phyloP scores from a whole-genome alignment of 2,329 filamentous ascomycete species.

The Teratosphaeria pseudoeucalypti region DNA sequence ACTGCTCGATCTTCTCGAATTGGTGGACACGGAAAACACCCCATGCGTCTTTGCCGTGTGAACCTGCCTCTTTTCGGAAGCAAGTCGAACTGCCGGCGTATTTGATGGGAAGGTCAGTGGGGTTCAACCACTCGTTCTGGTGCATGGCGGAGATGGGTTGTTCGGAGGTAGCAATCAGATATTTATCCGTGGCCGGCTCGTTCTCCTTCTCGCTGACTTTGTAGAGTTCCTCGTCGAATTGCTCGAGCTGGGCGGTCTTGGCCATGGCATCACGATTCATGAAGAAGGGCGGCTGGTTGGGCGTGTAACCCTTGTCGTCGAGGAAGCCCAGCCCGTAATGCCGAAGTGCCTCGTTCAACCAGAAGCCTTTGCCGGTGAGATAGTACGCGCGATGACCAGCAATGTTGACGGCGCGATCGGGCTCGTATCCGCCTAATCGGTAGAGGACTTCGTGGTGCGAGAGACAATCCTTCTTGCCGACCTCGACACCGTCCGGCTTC shows the following conservation, averaged over 20 bases:
- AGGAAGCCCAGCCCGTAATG: constrained; percentile 94
- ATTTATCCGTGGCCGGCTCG: constrained; percentile 72
- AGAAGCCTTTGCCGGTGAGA: constrained; percentile 77
- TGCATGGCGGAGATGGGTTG: constrained; percentile 84
- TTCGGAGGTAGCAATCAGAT: constrained; percentile 74
- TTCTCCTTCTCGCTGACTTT: constrained; percentile 82
- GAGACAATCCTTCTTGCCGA: constrained; percentile 66
- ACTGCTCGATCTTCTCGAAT: constrained; percentile 89
- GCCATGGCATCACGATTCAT: constrained; percentile 95
- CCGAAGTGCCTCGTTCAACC: constrained; percentile 83
- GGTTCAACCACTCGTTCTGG: constrained; percentile 83
- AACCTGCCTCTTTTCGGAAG: constrained; percentile 90
- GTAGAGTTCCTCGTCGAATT: constrained; percentile 97
- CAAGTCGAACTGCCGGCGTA: constrained; percentile 83
- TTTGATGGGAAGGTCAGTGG: constrained; percentile 80
- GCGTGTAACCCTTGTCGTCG: constrained; percentile 52
- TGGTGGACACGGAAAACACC: constrained; percentile 97
- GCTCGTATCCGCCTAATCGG: constrained; percentile 82
- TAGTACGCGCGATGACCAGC: constrained; percentile 94
- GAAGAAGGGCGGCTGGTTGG: constrained; percentile 72
- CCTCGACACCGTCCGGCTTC: constrained; percentile 63
- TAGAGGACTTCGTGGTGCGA: constrained; percentile 93
- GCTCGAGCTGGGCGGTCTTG: constrained; percentile 92
- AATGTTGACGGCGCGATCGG: constrained; percentile 84
- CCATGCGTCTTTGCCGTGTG: constrained; percentile 89